Percentiles rank a stretch among this genome's conserved stretches.
Conservation (phyloP, 257 asterid genomes). For the Penstemon eatonii region DNA sequence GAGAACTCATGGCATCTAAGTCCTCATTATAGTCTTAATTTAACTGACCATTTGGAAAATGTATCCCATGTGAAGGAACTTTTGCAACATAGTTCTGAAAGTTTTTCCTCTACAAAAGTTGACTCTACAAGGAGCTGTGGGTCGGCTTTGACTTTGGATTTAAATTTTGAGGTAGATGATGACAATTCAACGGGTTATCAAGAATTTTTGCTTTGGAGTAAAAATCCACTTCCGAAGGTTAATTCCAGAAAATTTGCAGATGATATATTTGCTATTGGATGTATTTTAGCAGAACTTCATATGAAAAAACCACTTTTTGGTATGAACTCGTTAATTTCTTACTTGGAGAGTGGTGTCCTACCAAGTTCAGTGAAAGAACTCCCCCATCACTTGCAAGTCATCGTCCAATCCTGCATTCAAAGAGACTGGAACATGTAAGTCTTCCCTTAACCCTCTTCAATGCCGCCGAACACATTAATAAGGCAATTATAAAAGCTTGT, state of each 20-base stretch:
- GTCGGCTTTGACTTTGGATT: slow-evolving; percentile 42
- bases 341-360: slow-evolving; percentile 61
- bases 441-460: slow-evolving; percentile 13
- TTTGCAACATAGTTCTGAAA: slow-evolving; percentile 33
- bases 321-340: slow-evolving; percentile 49
- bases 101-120: slow-evolving; percentile 33
- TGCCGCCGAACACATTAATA: neutral
- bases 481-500: too few species aligned
- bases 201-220: slow-evolving; percentile 78
- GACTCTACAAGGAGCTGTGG: slow-evolving; percentile 28
- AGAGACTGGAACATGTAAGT: slow-evolving; percentile 80
- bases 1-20: slow-evolving; percentile 67
- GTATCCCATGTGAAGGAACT: slow-evolving; percentile 39
- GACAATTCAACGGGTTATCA: slow-evolving; percentile 69
- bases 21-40: slow-evolving; percentile 53
- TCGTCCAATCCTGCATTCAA: slow-evolving; percentile 81
- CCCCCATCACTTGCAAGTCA: slow-evolving; percentile 58
- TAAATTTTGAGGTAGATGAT: slow-evolving; percentile 61
- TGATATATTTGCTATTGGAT: slow-evolving; percentile 89
- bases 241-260: slow-evolving; percentile 55
- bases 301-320: slow-evolving; percentile 81
- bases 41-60: slow-evolving; percentile 35
- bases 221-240: slow-evolving; percentile 41
- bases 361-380: slow-evolving; percentile 71
- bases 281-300: slow-evolving; percentile 89